Conservation (phyloP, 495 filamentous ascomycete species). For the Xylaria intraflava region DNA sequence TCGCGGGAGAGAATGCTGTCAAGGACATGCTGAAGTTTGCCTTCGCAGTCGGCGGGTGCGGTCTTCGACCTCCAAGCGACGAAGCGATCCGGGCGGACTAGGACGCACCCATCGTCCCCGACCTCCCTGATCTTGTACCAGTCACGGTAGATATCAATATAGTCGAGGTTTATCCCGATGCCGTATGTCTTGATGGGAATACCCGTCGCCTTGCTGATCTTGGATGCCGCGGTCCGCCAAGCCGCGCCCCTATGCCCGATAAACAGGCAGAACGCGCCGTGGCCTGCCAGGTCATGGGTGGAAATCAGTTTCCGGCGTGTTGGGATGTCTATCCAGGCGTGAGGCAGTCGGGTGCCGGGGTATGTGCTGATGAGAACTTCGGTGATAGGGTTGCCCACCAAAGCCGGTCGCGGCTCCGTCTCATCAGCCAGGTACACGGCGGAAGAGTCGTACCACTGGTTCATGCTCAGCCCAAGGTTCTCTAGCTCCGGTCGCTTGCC, state of each 20-base stretch:
- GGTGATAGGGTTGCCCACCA: conserved; percentile 21
- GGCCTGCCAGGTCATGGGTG: conserved; percentile 48
- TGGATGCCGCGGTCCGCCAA: conserved; percentile 42
- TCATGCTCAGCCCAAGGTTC: conserved; percentile 46
- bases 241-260: conserved; percentile 45
- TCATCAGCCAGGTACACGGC: conserved; percentile 36
- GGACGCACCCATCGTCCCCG: conserved; percentile 46
- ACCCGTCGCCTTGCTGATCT: conserved; percentile 23
- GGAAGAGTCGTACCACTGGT: conserved; percentile 38
- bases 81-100: conserved; percentile 46
- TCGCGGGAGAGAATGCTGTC: conserved; percentile 13
- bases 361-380: conserved; percentile 40
- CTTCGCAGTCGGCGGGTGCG: conserved; percentile 21
- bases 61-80: conserved; percentile 35
- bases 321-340: conserved; percentile 47
- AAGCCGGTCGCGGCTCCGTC: conserved; percentile 18
- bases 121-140: conserved; percentile 42
- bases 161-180: conserved; percentile 46
- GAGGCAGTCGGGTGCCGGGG: conserved; percentile 46
- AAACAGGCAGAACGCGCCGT: conserved; percentile 42
- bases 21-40: conserved; percentile 23
- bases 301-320: conserved; percentile 37
- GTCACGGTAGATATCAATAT: conserved; percentile 47
- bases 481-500: conserved; percentile 42
- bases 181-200: conserved; percentile 37